These are phyloP conservation scores for Furculomyces boomerangus DNA, from an alignment of 371 early-diverging fungal species.

Conservation along the genomic window DNA sequence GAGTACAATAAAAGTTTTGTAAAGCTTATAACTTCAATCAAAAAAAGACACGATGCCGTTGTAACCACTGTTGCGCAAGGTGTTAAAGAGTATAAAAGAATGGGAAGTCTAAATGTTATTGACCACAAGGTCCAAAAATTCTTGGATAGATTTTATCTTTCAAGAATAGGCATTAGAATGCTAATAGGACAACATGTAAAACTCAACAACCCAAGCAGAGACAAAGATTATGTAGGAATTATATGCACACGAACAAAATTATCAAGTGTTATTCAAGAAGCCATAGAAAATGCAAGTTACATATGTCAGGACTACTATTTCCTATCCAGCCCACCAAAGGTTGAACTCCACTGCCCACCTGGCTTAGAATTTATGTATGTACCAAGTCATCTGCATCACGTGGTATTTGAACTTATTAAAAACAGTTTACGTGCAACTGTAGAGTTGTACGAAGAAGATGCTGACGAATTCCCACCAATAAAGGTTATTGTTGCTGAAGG, in stretches of 20 bases:
- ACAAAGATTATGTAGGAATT: slow-evolving; percentile 78
- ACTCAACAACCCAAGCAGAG: slow-evolving; percentile 36
- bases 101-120: slow-evolving; percentile 31
- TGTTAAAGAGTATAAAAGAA: slow-evolving; percentile 76
- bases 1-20: slow-evolving; percentile 70
- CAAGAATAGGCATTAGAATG: slow-evolving; percentile 94
- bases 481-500: slow-evolving; percentile 86
- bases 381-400: slow-evolving; percentile 87
- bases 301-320: slow-evolving; percentile 88
- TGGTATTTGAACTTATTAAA: slow-evolving; percentile 94
- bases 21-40: slow-evolving; percentile 70
- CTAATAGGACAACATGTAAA: slow-evolving; percentile 76
- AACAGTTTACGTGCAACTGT: slow-evolving; percentile 90
- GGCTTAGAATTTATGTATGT: slow-evolving; percentile 91
- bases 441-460: slow-evolving; percentile 73
- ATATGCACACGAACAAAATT: slow-evolving; percentile 83
- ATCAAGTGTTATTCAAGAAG: slow-evolving; percentile 58
- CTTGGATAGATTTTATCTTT: slow-evolving; percentile 93
- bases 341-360: slow-evolving; percentile 62
- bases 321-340: slow-evolving; percentile 59
- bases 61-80: slow-evolving; percentile 90
- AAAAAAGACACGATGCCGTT: slow-evolving; percentile 84
- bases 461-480: slow-evolving; percentile 78
- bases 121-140: slow-evolving; percentile 79
- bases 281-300: slow-evolving; percentile 77